phyloP scores from a whole-genome alignment of 345 rosid genomes.

The Syzygium grande region DNA sequence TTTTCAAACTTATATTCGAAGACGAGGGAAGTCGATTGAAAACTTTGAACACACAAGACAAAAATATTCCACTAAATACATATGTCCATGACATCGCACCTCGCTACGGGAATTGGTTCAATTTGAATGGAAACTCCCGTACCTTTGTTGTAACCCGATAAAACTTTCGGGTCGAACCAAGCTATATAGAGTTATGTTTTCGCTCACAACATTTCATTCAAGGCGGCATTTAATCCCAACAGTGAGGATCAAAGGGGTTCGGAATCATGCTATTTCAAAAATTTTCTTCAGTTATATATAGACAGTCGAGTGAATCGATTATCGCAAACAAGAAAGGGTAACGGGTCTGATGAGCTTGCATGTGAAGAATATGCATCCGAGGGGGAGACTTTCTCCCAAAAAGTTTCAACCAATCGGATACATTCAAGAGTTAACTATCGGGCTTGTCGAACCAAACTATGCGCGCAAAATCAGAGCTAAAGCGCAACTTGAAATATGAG shows the following conservation, averaged over 20 bases:
- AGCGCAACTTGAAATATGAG: neutral
- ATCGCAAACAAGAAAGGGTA: neutral
- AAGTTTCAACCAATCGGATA: too few relatives aligned
- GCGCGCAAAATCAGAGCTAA: neutral
- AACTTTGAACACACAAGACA: neutral
- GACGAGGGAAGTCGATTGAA: neutral
- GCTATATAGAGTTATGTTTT: neutral
- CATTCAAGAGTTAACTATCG: too few relatives aligned
- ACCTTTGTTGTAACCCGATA: too few relatives aligned
- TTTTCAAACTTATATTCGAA: neutral
- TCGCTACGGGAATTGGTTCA: neutral
- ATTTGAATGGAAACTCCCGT: neutral
- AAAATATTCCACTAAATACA: neutral
- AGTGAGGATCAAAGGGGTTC: neutral
- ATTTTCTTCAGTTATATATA: neutral
- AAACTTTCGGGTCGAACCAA: neutral
- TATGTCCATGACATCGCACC: neutral
- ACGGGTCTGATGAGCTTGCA: neutral
- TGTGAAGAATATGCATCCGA: fast-evolving
- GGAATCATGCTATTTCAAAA: fast-evolving
- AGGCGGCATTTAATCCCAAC: fast-evolving
- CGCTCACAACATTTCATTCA: neutral
- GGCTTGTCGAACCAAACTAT: too few relatives aligned
- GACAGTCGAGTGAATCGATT: too few relatives aligned
- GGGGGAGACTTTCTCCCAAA: neutral